A percentile compares a stretch with the other conserved stretches of the same genome.
phyloP scores from a whole-genome alignment of 768 basidiomycete genomes.

The Mycena polygramma region DNA sequence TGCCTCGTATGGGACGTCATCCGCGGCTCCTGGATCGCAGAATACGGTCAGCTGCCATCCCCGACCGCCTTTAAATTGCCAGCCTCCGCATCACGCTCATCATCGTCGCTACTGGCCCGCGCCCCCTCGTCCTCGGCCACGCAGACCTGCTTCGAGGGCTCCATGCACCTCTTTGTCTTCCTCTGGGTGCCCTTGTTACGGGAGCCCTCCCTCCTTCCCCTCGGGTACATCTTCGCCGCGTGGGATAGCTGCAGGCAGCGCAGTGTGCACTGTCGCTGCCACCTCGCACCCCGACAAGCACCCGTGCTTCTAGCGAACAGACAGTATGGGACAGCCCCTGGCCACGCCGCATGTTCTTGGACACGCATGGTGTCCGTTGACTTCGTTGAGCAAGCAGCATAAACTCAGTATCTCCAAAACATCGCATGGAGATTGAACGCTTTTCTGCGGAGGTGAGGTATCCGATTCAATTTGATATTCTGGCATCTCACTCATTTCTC shows the following conservation, averaged over 20 bases:
- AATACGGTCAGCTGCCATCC: slow-evolving; percentile 62
- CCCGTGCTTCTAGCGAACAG: slow-evolving; percentile 74
- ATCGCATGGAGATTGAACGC: too few relatives aligned
- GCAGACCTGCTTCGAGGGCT: slow-evolving; percentile 87
- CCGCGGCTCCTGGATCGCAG: slow-evolving; percentile 72
- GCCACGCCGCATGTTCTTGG: too few relatives aligned
- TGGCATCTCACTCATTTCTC: too few relatives aligned
- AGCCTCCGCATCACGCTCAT: slow-evolving; percentile 68
- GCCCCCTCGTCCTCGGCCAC: slow-evolving; percentile 74
- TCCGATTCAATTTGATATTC: too few relatives aligned
- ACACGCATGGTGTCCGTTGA: too few relatives aligned
- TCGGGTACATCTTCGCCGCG: slow-evolving; percentile 84
- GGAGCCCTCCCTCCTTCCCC: slow-evolving; percentile 71
- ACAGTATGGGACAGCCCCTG: too few relatives aligned
- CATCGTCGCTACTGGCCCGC: slow-evolving; percentile 69
- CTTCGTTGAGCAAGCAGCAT: too few relatives aligned
- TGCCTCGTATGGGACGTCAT: slow-evolving; percentile 68
- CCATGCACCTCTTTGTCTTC: slow-evolving; percentile 90
- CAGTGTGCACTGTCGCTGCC: slow-evolving; percentile 72
- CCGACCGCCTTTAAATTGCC: slow-evolving; percentile 64
- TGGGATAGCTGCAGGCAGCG: slow-evolving; percentile 86
- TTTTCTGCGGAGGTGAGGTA: too few relatives aligned
- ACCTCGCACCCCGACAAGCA: slow-evolving; percentile 59
- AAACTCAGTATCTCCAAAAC: too few relatives aligned
- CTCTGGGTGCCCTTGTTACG: slow-evolving; percentile 85